These are phyloP conservation scores for Pseudonectria buxi DNA, from an alignment of 2,329 filamentous ascomycete genomes.

Conservation along the genomic window DNA sequence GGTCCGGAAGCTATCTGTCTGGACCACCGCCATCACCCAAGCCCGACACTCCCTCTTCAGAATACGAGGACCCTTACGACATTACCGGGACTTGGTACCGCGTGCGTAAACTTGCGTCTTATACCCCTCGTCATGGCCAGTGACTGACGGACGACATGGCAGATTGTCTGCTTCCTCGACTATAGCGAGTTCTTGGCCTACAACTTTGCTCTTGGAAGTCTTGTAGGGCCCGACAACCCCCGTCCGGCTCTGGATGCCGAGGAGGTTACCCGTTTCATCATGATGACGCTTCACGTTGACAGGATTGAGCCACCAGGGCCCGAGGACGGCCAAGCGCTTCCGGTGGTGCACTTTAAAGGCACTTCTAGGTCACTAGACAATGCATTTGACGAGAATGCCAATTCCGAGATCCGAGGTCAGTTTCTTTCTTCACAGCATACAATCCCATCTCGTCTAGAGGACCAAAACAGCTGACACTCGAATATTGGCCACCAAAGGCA, in stretches of 20 bases:
- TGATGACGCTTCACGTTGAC: slow-evolving; percentile 59
- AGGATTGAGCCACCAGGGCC: slow-evolving; percentile 52
- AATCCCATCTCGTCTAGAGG: not conserved
- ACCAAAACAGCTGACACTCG: slow-evolving; percentile 11
- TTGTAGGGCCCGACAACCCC: slow-evolving; percentile 35
- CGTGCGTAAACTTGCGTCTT: no score
- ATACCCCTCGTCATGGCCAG: not conserved
- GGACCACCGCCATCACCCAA: slow-evolving; percentile 22
- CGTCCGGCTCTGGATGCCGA: slow-evolving; percentile 50
- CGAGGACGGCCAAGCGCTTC: slow-evolving; percentile 50
- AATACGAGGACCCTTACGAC: slow-evolving; percentile 60
- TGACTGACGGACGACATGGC: slow-evolving; percentile 12
- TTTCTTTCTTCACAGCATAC: slow-evolving; percentile 4
- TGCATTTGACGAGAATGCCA: slow-evolving; percentile 61
- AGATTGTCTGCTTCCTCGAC: slow-evolving; percentile 49
- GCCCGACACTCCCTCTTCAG: slow-evolving; percentile 35
- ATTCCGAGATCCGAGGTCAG: slow-evolving; percentile 58
- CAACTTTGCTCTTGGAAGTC: slow-evolving; percentile 53
- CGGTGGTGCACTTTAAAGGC: slow-evolving; percentile 64
- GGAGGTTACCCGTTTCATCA: slow-evolving; percentile 64
- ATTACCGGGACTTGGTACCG: slow-evolving; percentile 66
- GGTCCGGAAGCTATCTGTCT: slow-evolving; percentile 41
- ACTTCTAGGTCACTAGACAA: slow-evolving; percentile 55
- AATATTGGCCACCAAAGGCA: slow-evolving; percentile 37
- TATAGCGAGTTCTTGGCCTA: slow-evolving; percentile 66